Evolutionary conservation across 1,139 yeast species (phyloP).

Genomic region (Debaryomyces psychrophilus): DNA sequence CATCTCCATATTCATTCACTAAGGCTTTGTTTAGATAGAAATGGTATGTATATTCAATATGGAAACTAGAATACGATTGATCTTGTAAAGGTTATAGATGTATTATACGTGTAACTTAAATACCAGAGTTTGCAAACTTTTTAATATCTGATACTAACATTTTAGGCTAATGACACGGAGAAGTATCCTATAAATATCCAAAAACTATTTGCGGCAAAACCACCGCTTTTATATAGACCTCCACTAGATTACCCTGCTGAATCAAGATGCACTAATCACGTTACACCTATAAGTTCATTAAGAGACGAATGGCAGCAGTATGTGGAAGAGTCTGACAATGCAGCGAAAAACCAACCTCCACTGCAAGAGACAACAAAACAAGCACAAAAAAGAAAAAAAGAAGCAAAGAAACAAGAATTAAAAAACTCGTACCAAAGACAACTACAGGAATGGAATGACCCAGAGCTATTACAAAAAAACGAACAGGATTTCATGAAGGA

Average conservation of each 20-base stretch:
- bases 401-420: slow-evolving; percentile 24
- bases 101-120: not conserved
- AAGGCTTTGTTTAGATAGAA: not conserved
- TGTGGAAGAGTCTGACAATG: slow-evolving; percentile 24
- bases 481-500: slow-evolving; percentile 68
- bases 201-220: slow-evolving; percentile 67
- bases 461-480: slow-evolving; percentile 51
- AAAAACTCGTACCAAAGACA: slow-evolving; percentile 40
- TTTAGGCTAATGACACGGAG: slow-evolving; percentile 23
- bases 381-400: slow-evolving; percentile 26
- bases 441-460: slow-evolving; percentile 42
- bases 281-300: slow-evolving; percentile 55
- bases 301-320: slow-evolving; percentile 38
- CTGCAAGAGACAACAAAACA: slow-evolving; percentile 34
- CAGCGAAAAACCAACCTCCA: slow-evolving; percentile 13
- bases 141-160: slow-evolving; percentile 5
- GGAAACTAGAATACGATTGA: too few relatives aligned
- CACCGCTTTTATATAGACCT: slow-evolving; percentile 59
- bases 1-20: slow-evolving; percentile 3
- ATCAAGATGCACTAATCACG: slow-evolving; percentile 49
- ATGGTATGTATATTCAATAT: not conserved
- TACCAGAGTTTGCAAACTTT: not conserved
- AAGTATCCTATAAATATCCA: slow-evolving; percentile 69
- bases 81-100: not conserved
- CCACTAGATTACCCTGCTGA: slow-evolving; percentile 61